phyloP scores from a whole-genome alignment of 768 basidiomycete species.

The Collybia mongolica region DNA sequence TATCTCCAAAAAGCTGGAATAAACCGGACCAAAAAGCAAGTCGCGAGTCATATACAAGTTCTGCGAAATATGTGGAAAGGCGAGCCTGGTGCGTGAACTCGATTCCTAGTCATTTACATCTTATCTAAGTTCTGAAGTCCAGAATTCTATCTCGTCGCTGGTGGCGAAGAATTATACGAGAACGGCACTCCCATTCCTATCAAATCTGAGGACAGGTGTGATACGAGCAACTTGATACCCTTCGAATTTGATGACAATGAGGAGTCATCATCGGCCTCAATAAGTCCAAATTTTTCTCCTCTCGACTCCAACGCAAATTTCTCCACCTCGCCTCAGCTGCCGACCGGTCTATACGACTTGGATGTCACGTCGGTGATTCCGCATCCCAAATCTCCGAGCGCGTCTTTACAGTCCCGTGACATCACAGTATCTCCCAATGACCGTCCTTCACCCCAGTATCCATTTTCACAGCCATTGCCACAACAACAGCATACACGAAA shows the following conservation, averaged over 20 bases:
- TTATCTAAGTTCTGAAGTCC: slow-evolving; percentile 10
- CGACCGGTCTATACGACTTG: slow-evolving; percentile 7
- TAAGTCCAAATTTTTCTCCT: slow-evolving; percentile 46
- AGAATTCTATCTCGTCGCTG: slow-evolving; percentile 81
- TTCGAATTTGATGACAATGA: slow-evolving; percentile 45
- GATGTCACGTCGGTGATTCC: slow-evolving; percentile 7
- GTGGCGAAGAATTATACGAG: slow-evolving; percentile 72
- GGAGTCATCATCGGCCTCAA: slow-evolving; percentile 32
- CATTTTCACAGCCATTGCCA: not conserved
- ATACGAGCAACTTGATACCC: slow-evolving; percentile 38
- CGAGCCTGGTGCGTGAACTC: slow-evolving; percentile 52
- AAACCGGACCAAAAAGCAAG: slow-evolving; percentile 80
- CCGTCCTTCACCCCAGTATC: not conserved
- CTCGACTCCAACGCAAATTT: slow-evolving; percentile 43
- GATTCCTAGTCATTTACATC: slow-evolving; percentile 6
- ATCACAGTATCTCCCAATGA: not conserved
- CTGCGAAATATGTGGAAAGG: slow-evolving; percentile 89
- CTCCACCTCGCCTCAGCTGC: slow-evolving; percentile 41
- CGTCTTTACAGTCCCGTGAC: not conserved
- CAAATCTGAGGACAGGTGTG: slow-evolving; percentile 56
- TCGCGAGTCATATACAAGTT: slow-evolving; percentile 87
- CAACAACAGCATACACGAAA: too few species aligned
- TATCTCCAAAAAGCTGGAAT: slow-evolving; percentile 71
- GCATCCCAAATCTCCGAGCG: slow-evolving; percentile 4
- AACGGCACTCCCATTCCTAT: slow-evolving; percentile 44